Evolutionary conservation across 345 rosid species (phyloP).

Genomic region (Sisymbrium irio): DNA sequence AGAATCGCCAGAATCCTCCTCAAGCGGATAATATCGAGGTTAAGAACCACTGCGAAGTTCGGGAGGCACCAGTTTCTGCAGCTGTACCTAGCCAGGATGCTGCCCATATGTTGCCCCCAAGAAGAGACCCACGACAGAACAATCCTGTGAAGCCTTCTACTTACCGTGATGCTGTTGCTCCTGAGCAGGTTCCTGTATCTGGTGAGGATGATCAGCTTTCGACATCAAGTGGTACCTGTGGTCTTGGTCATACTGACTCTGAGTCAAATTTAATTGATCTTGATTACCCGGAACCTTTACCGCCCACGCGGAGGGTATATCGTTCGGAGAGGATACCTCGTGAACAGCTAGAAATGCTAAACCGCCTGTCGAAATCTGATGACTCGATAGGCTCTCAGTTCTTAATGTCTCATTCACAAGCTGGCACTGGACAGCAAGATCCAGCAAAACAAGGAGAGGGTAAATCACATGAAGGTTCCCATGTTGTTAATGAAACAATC

Average conservation of each 20-base stretch:
- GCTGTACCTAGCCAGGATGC: conserved; percentile 36
- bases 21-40: conserved; percentile 36
- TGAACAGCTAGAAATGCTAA: conserved; percentile 74
- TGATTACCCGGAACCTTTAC: conserved; percentile 50
- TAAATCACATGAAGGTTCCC: conserved; percentile 40
- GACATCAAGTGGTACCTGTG: conserved; percentile 41
- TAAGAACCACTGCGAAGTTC: conserved; percentile 37
- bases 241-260: conserved; percentile 46
- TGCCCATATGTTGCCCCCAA: conserved; percentile 35
- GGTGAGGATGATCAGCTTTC: conserved; percentile 50
- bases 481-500: conserved; percentile 33
- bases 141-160: conserved; percentile 41
- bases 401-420: conserved; percentile 63
- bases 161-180: conserved; percentile 42
- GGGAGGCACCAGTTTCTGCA: conserved; percentile 36
- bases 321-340: conserved; percentile 78
- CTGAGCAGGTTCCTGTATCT: conserved; percentile 38
- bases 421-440: conserved; percentile 50
- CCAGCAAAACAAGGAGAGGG: conserved; percentile 47
- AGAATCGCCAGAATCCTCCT: conserved; percentile 35
- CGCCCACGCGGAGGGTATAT: conserved; percentile 60
- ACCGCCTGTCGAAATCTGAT: conserved; percentile 81
- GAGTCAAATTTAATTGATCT: conserved; percentile 51
- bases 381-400: conserved; percentile 86
- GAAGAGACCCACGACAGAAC: conserved; percentile 34